These are phyloP conservation scores for Macadamia tetraphylla DNA, from an alignment of 164 flowering plant genomes.

Conservation along the genomic window DNA sequence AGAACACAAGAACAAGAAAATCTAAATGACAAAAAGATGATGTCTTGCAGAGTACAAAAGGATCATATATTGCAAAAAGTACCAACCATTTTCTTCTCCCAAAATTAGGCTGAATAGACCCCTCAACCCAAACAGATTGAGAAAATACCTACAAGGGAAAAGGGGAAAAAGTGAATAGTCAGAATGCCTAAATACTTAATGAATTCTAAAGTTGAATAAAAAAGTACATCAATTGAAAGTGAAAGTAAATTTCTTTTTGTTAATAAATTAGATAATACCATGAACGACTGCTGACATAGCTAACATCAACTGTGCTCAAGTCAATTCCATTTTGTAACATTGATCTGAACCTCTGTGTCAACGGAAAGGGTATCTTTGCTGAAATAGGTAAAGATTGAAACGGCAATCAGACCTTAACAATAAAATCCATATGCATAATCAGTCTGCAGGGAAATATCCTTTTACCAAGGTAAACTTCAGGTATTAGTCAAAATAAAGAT, in stretches of 20 bases:
- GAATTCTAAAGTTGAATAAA: background rate
- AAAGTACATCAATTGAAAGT: background rate
- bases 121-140: conserved; percentile 90
- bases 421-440: background rate
- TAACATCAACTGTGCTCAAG: conserved; percentile 96
- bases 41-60: background rate
- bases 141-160: conserved; percentile 69
- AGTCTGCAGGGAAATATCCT: too few species aligned
- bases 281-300: conserved; percentile 99
- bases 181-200: conserved; percentile 1
- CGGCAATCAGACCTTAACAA: background rate
- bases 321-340: conserved; percentile 99
- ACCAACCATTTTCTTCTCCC: conserved; percentile 96
- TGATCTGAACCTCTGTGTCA: conserved; percentile 95
- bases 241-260: conserved; percentile 4
- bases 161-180: conserved; percentile 7
- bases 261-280: conserved; percentile 47
- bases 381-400: conserved; percentile 13
- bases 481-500: too few species aligned
- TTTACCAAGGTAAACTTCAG: too few species aligned
- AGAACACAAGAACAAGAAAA: background rate
- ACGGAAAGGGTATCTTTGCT: conserved; percentile 98
- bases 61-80: conserved; percentile 1
- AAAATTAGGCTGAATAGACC: conserved; percentile 95
- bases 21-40: too few species aligned